These are phyloP conservation scores for Penicillium alfredii DNA, from an alignment of 495 filamentous ascomycete genomes.

Conservation along the genomic window DNA sequence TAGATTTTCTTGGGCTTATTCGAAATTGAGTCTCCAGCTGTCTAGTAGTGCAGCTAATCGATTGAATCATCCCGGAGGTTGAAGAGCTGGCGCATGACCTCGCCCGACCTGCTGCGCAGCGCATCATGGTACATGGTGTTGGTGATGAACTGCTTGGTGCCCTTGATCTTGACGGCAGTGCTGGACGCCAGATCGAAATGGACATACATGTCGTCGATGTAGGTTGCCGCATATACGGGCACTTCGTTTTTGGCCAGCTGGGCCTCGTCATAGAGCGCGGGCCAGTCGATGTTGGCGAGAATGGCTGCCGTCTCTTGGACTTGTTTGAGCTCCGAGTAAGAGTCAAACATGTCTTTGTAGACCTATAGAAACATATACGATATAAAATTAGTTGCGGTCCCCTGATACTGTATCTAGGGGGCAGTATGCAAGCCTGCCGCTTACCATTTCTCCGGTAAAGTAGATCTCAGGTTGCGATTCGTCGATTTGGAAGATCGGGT, in stretches of 20 bases:
- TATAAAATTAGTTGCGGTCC: constrained; percentile 5
- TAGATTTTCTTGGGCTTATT: no score
- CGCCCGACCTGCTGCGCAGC: constrained; percentile 62
- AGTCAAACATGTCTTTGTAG: constrained; percentile 73
- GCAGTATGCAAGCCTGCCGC: not conserved
- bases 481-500: constrained; percentile 39
- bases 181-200: constrained; percentile 64
- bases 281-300: constrained; percentile 67
- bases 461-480: constrained; percentile 52
- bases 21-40: no score
- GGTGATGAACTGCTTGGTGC: constrained; percentile 74
- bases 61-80: constrained; percentile 64
- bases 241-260: constrained; percentile 73
- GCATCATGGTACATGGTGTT: constrained; percentile 86
- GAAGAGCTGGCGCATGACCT: constrained; percentile 66
- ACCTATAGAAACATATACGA: constrained; percentile 33
- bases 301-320: constrained; percentile 61
- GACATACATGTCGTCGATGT: constrained; percentile 92
- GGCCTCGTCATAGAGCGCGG: constrained; percentile 65
- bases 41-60: constrained; percentile 53
- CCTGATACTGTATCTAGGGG: not conserved
- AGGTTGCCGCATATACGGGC: constrained; percentile 83
- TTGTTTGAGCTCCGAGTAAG: constrained; percentile 62
- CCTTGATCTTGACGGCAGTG: constrained; percentile 70
- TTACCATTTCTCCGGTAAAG: constrained; percentile 87